These are phyloP conservation scores for Verticillium tricorpus DNA, from an alignment of 2,329 filamentous ascomycete species.

Conservation along the genomic window DNA sequence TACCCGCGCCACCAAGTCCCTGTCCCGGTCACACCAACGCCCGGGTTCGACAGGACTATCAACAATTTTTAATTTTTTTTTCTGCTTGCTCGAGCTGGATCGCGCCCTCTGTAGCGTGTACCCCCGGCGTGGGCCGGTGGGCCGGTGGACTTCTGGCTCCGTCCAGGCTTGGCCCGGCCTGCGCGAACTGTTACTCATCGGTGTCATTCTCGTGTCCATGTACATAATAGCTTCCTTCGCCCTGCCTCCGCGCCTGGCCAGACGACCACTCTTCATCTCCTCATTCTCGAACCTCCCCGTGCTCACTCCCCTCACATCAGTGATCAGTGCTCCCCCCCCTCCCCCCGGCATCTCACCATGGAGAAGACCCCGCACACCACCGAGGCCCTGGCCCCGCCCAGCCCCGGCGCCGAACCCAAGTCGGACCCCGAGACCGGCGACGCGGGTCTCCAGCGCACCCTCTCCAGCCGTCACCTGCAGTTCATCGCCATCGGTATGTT, in stretches of 20 bases:
- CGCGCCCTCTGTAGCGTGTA: neutral
- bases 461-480: conserved; percentile 38
- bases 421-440: conserved; percentile 30
- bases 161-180: neutral
- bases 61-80: neutral
- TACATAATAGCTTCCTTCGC: neutral
- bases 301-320: neutral
- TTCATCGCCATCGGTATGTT: conserved; percentile 42
- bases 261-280: neutral
- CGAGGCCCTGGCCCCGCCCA: neutral
- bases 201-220: neutral
- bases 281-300: neutral
- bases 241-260: neutral
- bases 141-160: neutral
- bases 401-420: conserved; percentile 5
- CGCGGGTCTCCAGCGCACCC: conserved; percentile 30
- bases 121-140: neutral
- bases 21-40: no score
- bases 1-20: no score
- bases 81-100: neutral
- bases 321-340: neutral
- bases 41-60: no score
- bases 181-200: neutral
- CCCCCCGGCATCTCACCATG: neutral
- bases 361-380: neutral